Percentiles rank a stretch among this genome's conserved stretches.
These are phyloP conservation scores for Boletus edulis DNA, from an alignment of 768 basidiomycete species.

Conservation along the genomic window DNA sequence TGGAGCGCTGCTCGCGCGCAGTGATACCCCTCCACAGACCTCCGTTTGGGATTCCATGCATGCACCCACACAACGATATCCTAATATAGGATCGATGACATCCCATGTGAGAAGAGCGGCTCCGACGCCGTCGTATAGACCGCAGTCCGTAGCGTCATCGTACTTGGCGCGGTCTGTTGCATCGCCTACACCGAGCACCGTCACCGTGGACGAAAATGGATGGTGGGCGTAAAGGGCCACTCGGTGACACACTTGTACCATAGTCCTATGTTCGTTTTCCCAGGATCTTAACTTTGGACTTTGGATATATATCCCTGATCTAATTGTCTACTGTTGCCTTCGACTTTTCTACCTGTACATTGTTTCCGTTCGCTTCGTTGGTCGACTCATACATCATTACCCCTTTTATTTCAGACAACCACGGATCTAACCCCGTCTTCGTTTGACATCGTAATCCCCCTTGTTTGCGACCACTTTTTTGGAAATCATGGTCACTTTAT, in stretches of 20 bases:
- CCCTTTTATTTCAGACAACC: neutral
- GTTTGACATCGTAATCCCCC: slow-evolving; percentile 4
- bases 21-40: slow-evolving; percentile 47
- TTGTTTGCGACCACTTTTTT: slow-evolving; percentile 12
- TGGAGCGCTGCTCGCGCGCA: slow-evolving; percentile 30
- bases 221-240: slow-evolving; percentile 59
- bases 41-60: slow-evolving; percentile 78
- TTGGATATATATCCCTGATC: slow-evolving; percentile 21
- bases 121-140: slow-evolving; percentile 32
- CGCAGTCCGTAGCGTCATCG: slow-evolving; percentile 47
- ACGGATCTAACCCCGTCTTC: slow-evolving; percentile 1
- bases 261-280: slow-evolving; percentile 2
- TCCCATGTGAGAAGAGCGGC: slow-evolving; percentile 15
- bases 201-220: slow-evolving; percentile 72
- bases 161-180: slow-evolving; percentile 39
- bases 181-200: slow-evolving; percentile 76
- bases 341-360: neutral
- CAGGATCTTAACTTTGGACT: slow-evolving; percentile 12
- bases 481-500: slow-evolving; percentile 29
- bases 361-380: neutral
- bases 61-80: slow-evolving; percentile 37
- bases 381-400: slow-evolving; percentile 3
- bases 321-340: slow-evolving; percentile 15
- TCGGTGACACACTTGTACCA: slow-evolving; percentile 5
- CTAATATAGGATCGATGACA: slow-evolving; percentile 13